These are phyloP conservation scores for Hysterium pulicare DNA, from an alignment of 2,329 filamentous ascomycete species.

Conservation along the genomic window DNA sequence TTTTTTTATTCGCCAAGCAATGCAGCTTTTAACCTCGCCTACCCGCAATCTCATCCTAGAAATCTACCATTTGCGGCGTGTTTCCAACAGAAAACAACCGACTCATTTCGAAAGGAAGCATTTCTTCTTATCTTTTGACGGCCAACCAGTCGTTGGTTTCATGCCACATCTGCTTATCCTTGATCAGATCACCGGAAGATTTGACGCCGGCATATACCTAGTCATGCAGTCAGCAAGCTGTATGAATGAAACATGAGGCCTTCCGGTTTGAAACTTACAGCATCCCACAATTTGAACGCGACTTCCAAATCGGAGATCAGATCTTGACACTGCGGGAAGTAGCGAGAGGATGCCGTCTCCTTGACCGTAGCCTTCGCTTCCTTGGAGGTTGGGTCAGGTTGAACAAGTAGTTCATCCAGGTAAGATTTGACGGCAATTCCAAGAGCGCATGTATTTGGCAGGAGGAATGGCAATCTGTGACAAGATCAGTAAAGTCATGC, in stretches of 20 bases:
- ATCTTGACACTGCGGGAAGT: constrained; percentile 60
- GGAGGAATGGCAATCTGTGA: constrained; percentile 59
- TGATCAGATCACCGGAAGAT: constrained; percentile 45
- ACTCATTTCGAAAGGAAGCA: no score
- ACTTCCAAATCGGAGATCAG: constrained; percentile 56
- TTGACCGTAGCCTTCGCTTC: constrained; percentile 50
- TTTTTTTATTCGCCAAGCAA: no score
- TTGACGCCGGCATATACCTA: constrained; percentile 59
- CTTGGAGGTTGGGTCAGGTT: constrained; percentile 51
- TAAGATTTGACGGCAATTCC: constrained; percentile 79
- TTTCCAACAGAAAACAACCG: no score
- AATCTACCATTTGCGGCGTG: no score
- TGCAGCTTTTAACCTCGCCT: no score
- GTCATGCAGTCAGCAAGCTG: constrained; percentile 6
- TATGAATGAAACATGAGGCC: neutral
- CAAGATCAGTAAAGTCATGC: constrained; percentile 31
- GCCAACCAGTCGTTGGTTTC: constrained; percentile 59
- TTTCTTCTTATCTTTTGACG: constrained; percentile 20
- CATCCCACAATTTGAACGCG: constrained; percentile 64
- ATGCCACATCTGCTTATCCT: constrained; percentile 53
- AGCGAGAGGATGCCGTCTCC: constrained; percentile 52
- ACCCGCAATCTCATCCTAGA: no score
- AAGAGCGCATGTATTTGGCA: constrained; percentile 70
- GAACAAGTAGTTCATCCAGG: constrained; percentile 65
- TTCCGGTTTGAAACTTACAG: constrained; percentile 45